These are phyloP conservation scores for Gnaphalium uliginosum DNA, from an alignment of 129 eudicot species.

Conservation along the genomic window DNA sequence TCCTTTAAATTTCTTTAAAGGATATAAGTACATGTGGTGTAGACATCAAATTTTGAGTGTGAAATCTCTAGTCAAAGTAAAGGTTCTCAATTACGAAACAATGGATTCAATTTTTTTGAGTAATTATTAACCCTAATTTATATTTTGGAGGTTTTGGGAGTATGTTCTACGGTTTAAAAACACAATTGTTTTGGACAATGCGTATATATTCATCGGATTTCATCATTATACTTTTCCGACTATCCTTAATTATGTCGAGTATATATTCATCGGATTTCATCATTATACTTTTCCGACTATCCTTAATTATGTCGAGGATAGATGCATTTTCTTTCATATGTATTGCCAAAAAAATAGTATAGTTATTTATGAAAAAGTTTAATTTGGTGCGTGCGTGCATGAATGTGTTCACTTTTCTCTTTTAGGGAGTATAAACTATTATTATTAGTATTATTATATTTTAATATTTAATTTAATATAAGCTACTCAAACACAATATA, in stretches of 20 bases:
- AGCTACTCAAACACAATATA: no score
- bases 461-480: no score
- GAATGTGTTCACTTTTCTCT: conserved; percentile 23
- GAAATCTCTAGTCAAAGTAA: no score
- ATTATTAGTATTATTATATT: no score
- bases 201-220: conserved; percentile 9
- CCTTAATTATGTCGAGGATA: conserved; percentile 7
- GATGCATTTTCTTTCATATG: conserved; percentile 17
- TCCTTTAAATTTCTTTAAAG: no score
- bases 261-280: conserved; percentile 19
- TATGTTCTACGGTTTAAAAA: background rate
- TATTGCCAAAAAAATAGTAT: conserved; percentile 6
- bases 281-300: background rate
- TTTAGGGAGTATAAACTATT: background rate
- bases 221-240: conserved; percentile 2
- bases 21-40: no score
- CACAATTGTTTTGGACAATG: background rate
- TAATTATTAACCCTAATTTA: no score
- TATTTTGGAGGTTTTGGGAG: background rate
- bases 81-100: no score
- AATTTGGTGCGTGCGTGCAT: no score
- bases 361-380: conserved; percentile 5
- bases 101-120: no score
- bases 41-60: no score
- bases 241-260: background rate